Evolutionary conservation across 805 yeast species (phyloP), one percentile per base, ranked within the genome.

Genomic region (Metschnikowia hibisci): DNA sequence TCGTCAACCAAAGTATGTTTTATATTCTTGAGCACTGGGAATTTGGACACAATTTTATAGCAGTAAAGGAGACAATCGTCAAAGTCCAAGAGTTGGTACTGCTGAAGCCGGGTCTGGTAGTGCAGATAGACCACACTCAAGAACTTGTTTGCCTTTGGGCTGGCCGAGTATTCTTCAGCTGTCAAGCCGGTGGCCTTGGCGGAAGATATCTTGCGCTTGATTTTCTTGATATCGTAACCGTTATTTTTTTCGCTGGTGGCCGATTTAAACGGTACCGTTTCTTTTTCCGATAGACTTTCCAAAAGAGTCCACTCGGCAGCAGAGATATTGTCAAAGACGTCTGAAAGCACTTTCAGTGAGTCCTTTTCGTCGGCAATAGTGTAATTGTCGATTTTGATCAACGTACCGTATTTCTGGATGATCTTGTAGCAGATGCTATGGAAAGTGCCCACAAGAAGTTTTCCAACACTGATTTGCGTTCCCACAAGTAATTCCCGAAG

Each of bases 1-100:
- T 91, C 99, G 64, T 91, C 99, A 6, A 93, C 87, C 14, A 91
- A 67, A 0, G 89, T 88, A 54, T 88, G 93, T 48, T 78, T 67
- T 3, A 84, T 63, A 39, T 67, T 63, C 3, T 68, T 67, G 22
- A 81, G 62, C 22, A 79, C 74, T 0, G 76, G 66, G 27, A 74
- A 73, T 25, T 61, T 50, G 0, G 64, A 47, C 11, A 90, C 57
- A 9, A 90, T 64, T 12, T 66, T 61, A 46, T 69, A 66, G 16
- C 88, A 74, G 33, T 67, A 62, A 33, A 87, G 55, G 25, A 93
- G 66, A 41, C 93, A 71, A 57, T 89, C 96, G 58, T 91, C 97
- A 61, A 88, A 91, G 62, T 90, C 97, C 11, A 86, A 57, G 14
- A 78, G 58, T 34, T 70, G 66, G 34, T 73, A 60, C 4, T 51